phyloP scores from a whole-genome alignment of 2,329 filamentous ascomycete species.

The Beauveria brongniartii region DNA sequence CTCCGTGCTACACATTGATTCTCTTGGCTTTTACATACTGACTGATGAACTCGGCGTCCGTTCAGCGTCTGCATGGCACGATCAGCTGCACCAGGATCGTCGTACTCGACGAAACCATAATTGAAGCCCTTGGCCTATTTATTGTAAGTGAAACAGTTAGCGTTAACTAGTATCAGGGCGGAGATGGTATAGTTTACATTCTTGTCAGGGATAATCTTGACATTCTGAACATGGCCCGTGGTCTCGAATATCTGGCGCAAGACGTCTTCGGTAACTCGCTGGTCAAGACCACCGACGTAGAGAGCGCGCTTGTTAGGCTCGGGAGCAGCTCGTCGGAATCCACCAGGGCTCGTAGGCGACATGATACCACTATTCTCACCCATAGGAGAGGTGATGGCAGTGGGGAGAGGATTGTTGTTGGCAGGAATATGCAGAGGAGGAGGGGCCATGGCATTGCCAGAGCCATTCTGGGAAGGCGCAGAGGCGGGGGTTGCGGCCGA shows the following conservation, averaged over 20 bases:
- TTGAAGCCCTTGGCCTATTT: conserved; percentile 91
- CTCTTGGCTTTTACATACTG: conserved; percentile 47
- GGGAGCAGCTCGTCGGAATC: conserved; percentile 83
- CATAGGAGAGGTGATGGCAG: conserved; percentile 83
- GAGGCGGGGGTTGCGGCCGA: conserved; percentile 68
- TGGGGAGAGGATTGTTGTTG: conserved; percentile 93
- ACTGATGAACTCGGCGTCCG: conserved; percentile 89
- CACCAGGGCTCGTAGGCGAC: conserved; percentile 76
- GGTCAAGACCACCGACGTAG: conserved; percentile 91
- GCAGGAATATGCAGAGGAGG: conserved; percentile 89
- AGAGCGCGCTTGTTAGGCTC: conserved; percentile 98
- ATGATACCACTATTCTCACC: conserved; percentile 58
- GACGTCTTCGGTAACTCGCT: conserved; percentile 91
- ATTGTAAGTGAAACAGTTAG: conserved; percentile 25
- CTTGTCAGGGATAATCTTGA: conserved; percentile 99
- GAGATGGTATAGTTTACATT: conserved; percentile 53
- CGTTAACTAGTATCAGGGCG: background rate
- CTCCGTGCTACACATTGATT: background rate
- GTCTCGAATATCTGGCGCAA: conserved; percentile 98
- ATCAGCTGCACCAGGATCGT: conserved; percentile 93
- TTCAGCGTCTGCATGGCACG: conserved; percentile 96
- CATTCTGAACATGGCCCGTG: conserved; percentile 93
- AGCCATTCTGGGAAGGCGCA: conserved; percentile 50
- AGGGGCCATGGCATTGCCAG: conserved; percentile 50
- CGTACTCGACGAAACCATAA: conserved; percentile 98